Percentiles rank a stretch among this genome's conserved stretches.
phyloP scores from a whole-genome alignment of 345 rosid species.

The Hevea brasiliensis region DNA sequence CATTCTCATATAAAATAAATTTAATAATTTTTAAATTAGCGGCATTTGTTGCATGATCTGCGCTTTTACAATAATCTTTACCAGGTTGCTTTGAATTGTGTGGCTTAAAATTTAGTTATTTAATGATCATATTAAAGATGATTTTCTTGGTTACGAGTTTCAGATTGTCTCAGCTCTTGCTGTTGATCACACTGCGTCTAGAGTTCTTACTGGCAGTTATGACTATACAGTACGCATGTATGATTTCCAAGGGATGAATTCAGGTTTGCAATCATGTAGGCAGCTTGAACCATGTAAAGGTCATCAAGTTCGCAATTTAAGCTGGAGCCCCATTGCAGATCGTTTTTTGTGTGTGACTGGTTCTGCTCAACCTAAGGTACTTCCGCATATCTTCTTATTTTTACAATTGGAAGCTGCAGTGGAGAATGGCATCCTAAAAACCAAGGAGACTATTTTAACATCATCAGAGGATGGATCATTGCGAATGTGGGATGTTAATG shows the following conservation, averaged over 20 bases:
- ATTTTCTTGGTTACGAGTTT: constrained; percentile 5
- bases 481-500: constrained; percentile 97
- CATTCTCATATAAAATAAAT: too few relatives aligned
- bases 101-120: not conserved
- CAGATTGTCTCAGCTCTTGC: constrained; percentile 89
- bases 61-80: too few relatives aligned
- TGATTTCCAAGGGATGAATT: constrained; percentile 98
- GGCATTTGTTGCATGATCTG: too few relatives aligned
- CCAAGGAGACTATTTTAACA: constrained; percentile 81
- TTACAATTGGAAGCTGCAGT: constrained; percentile 1
- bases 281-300: constrained; percentile 94
- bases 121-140: not conserved
- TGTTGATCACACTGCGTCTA: constrained; percentile 83
- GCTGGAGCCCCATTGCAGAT: constrained; percentile 96
- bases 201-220: constrained; percentile 91
- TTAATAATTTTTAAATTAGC: too few relatives aligned
- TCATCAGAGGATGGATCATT: constrained; percentile 97
- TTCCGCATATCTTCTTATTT: not conserved
- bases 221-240: constrained; percentile 89
- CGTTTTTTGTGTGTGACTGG: constrained; percentile 86
- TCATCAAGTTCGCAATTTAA: constrained; percentile 89
- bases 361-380: constrained; percentile 96
- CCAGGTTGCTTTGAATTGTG: not conserved
- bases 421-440: constrained; percentile 95
- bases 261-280: constrained; percentile 81